Base-by-base conservation (phyloP, 169 alveolate genomes). In the Plasmodium reichenowi region DNA sequence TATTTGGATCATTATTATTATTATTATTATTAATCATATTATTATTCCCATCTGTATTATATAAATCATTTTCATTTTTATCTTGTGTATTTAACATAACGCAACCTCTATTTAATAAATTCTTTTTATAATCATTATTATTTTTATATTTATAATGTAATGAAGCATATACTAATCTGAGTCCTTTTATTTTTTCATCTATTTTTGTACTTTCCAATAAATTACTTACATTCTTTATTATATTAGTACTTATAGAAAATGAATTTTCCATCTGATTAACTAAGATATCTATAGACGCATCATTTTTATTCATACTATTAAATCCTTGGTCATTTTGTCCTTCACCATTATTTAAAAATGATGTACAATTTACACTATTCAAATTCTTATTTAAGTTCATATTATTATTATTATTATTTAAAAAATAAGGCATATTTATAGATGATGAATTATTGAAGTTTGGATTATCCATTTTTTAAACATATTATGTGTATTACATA, bases 221-320 rank as follows among this genome's bases (percentile, higher is more conserved):
- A 72, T 72, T 72, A 62, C 88, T 86, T 1, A 86, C 92, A 72
- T 86, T 86, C 68, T 86, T 72, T 62, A 86, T 59, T 22, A 86
- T 86, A 47, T 86, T 67, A 12, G 92, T 86, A 67, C 80, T 72
- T 72, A 86, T 70, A 22, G 72, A 71, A 72, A 86, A 86, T 12
- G 92, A 71, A 32, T 52, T 86, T 86, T 86, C 92, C 92, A 86
- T 86, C 64, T 86, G 92, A 66, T 72, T 70, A 15, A 86, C 92
- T 72, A 86, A 54, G 45, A 70, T 86, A 43, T 86, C 92, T 60
- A 86, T 86, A 50, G 92, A 86, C 29, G 43, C 92, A 2, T 86
- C 92, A 72, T 86, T 70, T 86, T 86, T 86, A 66, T 86, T 70
- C 43, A 86, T 12, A 50, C 50, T 52, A 20, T 62, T 72, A 86